Percentiles rank a stretch among this genome's conserved stretches.
Evolutionary conservation across 164 flowering plant genomes (phyloP).

Genomic region (Vitis riparia): DNA sequence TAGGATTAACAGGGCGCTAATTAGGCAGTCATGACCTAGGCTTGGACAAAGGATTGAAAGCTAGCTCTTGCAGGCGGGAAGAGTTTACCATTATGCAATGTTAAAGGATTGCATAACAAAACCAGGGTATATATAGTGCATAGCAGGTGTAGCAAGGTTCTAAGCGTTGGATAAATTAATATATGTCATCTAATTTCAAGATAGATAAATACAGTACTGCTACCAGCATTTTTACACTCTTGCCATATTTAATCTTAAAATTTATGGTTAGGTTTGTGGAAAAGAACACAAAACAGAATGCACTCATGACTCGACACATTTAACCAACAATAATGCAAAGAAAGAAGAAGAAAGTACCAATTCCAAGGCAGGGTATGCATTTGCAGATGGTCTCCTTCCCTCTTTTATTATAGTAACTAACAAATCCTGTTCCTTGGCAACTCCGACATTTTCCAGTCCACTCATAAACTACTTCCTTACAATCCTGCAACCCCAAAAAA

Average conservation of each 20-base stretch:
- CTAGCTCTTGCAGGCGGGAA: no score
- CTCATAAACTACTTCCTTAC: constrained; percentile 88
- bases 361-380: constrained; percentile 92
- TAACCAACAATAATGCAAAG: not conserved
- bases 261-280: not conserved
- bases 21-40: no score
- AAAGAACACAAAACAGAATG: not conserved
- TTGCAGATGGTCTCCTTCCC: constrained; percentile 85
- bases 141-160: no score
- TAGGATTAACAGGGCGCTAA: no score
- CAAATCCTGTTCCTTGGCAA: constrained; percentile 89
- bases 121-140: no score
- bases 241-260: not conserved
- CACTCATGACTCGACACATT: not conserved
- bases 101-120: no score
- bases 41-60: no score
- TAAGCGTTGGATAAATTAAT: no score
- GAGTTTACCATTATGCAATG: no score
- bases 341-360: constrained; percentile 52
- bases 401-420: constrained; percentile 78
- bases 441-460: constrained; percentile 98
- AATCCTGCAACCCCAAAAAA: constrained; percentile 55
- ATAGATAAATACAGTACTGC: no score
- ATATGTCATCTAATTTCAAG: no score
- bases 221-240: not conserved